phyloP scores from a whole-genome alignment of 176 grass and related monocot genomes.

The Aegilops bicornis region DNA sequence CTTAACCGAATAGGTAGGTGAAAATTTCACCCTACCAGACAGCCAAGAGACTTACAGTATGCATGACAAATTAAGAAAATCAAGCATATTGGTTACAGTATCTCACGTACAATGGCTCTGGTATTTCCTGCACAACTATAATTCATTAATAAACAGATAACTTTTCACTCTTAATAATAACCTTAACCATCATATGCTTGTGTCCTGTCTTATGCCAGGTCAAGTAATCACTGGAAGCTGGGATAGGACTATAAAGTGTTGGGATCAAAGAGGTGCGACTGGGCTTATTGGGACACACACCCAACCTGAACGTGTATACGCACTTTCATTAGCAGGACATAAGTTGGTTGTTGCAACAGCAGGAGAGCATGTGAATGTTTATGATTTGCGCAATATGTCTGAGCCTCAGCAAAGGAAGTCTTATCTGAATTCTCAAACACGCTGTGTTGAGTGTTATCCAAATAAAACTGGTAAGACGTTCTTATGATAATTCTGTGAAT shows the following conservation, averaged over 20 bases:
- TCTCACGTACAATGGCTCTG: neutral
- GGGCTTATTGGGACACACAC: conserved; percentile 45
- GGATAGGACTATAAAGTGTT: conserved; percentile 71
- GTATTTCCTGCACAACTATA: neutral
- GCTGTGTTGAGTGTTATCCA: conserved; percentile 68
- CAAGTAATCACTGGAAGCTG: conserved; percentile 76
- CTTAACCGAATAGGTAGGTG: neutral
- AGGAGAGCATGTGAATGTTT: conserved; percentile 64
- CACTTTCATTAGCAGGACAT: conserved; percentile 46
- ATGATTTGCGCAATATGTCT: conserved; percentile 65
- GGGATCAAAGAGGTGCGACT: conserved; percentile 62
- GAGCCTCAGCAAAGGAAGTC: conserved; percentile 58
- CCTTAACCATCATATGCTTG: neutral
- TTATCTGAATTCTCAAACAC: conserved; percentile 59
- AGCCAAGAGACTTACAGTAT: neutral
- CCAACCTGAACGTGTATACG: conserved; percentile 63
- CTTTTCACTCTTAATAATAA: neutral
- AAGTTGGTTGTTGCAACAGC: conserved; percentile 71
- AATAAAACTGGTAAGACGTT: conserved; percentile 52
- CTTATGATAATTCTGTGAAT: neutral
- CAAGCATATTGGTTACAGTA: neutral
- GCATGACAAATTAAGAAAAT: neutral
- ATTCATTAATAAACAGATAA: conserved; percentile 2
- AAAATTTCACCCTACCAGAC: neutral
- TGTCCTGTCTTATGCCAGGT: conserved; percentile 32